These are phyloP conservation scores for Globisporangium polare DNA, from an alignment of 352 stramenopile genomes.

Conservation along the genomic window DNA sequence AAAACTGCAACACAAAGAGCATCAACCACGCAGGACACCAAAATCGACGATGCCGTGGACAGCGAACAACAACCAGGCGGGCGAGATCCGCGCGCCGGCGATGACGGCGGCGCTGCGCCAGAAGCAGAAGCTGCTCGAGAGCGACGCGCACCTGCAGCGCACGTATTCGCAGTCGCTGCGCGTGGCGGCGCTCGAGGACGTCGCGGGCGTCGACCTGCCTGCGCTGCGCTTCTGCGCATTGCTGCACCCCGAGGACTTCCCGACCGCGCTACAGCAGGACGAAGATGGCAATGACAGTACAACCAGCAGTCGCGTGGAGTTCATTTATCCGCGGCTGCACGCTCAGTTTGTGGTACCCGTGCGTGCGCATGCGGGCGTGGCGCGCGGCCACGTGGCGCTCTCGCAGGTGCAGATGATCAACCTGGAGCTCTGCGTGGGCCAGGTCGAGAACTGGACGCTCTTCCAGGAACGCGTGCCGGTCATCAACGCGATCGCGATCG, in stretches of 20 bases:
- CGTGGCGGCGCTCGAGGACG: conserved; percentile 38
- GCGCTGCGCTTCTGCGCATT: conserved; percentile 48
- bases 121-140: conserved; percentile 40
- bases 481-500: conserved; percentile 49
- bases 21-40: too few relatives aligned
- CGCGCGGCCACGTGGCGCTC: conserved; percentile 53
- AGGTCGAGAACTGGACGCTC: conserved; percentile 70
- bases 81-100: conserved; percentile 71
- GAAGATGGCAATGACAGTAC: neutral
- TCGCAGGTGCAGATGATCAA: conserved; percentile 71
- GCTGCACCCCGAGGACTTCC: conserved; percentile 64
- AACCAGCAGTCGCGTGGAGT: conserved; percentile 19
- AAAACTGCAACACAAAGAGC: too few relatives aligned
- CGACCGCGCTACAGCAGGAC: conserved; percentile 8
- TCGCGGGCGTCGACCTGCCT: conserved; percentile 18
- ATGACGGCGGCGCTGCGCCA: conserved; percentile 50
- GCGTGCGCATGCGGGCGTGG: conserved; percentile 31
- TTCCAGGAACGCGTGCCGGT: conserved; percentile 49
- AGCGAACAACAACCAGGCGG: conserved; percentile 82
- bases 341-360: conserved; percentile 75
- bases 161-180: conserved; percentile 37
- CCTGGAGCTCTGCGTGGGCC: conserved; percentile 70
- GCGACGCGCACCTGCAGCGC: conserved; percentile 5
- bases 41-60: conserved; percentile 64
- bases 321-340: conserved; percentile 62